A percentile compares a stretch with the other conserved stretches of the same genome.
Evolutionary conservation across 371 early-diverging fungal genomes (phyloP).

Genomic region (Mortierella polycephala): DNA sequence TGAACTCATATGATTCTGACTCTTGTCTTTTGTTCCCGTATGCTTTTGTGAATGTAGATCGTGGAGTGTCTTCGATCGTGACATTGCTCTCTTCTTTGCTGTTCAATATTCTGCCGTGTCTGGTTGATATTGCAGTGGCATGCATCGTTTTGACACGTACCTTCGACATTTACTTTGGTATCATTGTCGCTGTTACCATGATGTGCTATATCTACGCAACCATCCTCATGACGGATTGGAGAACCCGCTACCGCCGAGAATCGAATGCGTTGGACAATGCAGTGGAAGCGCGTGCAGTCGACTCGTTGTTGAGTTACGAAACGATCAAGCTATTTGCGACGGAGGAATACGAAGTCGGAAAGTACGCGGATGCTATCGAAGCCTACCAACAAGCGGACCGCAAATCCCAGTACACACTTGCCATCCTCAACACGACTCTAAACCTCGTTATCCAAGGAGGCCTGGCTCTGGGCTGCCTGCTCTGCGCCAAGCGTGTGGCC

Average conservation of each 20-base stretch:
- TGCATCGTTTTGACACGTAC: conserved; percentile 72
- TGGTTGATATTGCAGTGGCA: conserved; percentile 90
- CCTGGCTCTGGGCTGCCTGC: conserved; percentile 76
- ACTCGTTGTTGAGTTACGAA: conserved; percentile 95
- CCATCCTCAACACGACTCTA: conserved; percentile 85
- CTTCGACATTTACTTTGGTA: conserved; percentile 84
- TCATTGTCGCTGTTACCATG: conserved; percentile 91
- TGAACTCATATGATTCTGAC: neutral
- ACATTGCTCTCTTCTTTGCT: conserved; percentile 83
- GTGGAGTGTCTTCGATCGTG: conserved; percentile 85
- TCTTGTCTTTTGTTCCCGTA: conserved; percentile 37
- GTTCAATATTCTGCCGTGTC: conserved; percentile 90
- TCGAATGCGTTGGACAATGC: conserved; percentile 82
- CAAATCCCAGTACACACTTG: conserved; percentile 74
- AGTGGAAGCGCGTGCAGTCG: conserved; percentile 83
- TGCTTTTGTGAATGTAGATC: conserved; percentile 68
- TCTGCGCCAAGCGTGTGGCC: conserved; percentile 84
- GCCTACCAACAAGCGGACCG: conserved; percentile 87
- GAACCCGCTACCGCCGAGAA: conserved; percentile 84
- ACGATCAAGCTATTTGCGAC: conserved; percentile 93
- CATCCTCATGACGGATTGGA: conserved; percentile 91
- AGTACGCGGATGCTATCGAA: conserved; percentile 79
- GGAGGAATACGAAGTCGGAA: conserved; percentile 80
- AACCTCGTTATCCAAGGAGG: conserved; percentile 88
- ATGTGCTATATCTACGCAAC: conserved; percentile 84